phyloP scores from a whole-genome alignment of 495 filamentous ascomycete species.

The Penicillium cataractarum region DNA sequence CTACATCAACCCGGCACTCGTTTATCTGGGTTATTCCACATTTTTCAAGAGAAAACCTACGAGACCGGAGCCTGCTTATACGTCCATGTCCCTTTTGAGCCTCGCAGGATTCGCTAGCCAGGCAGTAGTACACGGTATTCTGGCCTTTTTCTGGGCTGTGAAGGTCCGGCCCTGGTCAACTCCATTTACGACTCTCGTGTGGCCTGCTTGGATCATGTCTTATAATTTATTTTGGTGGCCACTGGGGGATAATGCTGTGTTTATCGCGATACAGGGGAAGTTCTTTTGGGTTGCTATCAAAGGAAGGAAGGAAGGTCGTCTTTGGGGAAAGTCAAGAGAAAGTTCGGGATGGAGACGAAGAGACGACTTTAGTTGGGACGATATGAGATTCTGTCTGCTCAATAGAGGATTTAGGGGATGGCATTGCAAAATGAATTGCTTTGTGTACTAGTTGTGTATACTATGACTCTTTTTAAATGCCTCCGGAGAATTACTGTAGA shows the following conservation, averaged over 20 bases:
- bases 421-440: not conserved
- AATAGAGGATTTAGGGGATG: not conserved
- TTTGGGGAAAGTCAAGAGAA: not conserved
- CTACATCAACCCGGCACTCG: not conserved
- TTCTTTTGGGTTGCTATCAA: conserved; percentile 1
- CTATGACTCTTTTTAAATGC: too few relatives aligned
- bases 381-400: not conserved
- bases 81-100: not conserved
- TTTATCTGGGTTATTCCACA: not conserved
- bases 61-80: not conserved
- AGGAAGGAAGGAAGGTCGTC: not conserved
- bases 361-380: not conserved
- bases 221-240: conserved; percentile 2
- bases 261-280: not conserved
- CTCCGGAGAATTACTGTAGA: too few relatives aligned
- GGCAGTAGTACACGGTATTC: conserved; percentile 1
- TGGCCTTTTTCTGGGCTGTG: not conserved
- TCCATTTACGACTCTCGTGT: not conserved
- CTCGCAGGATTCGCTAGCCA: conserved; percentile 2
- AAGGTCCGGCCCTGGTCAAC: not conserved
- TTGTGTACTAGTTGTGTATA: too few relatives aligned
- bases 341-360: not conserved
- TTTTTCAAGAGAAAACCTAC: not conserved
- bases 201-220: not conserved
- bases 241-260: not conserved